Evolutionary conservation across 1,284 basidiomycete species (phyloP), one percentile per base, ranked within the genome.

Genomic region (Cutaneotrichosporon sp.): DNA sequence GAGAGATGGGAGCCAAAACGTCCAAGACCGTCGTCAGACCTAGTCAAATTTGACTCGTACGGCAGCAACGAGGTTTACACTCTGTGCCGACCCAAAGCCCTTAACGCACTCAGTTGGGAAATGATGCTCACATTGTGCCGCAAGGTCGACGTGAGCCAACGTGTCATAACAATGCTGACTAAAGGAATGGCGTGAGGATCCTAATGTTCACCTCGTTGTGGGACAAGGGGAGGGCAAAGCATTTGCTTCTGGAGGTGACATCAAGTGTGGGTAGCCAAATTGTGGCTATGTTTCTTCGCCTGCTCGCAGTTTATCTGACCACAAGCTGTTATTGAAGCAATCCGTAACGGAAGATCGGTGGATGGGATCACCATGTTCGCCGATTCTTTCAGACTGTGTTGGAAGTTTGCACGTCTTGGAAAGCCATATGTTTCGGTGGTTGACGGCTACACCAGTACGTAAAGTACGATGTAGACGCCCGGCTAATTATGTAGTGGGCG

Each of bases 311-410:
- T n/a, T n/a, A n/a, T n/a, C n/a, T n/a, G n/a, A n/a, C n/a, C n/a
- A n/a, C 13, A 35, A 53, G 52, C 46, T 4, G 52, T 53, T 9
- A 41, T 48, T 26, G 35, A 48, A 13, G 13, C 33, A 1, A 18
- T 21, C 20, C 35, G 46, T 21, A 12, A 33, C 18, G 35, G 13
- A n/a, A 8, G 38, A 22, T 22, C 38, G 8, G 52, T 83, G 48
- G 69, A 78, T 2, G 85, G 88, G 12, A 76, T 88, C 48, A 78
- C 83, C 17, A 96, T 89, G 75, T 96, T 97, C 79, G 83, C 84
- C 69, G 78, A 81, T 68, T 93, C 97, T 86, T 94, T 91, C 69
- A 85, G 88, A 65, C 77, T 91, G 63, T 88, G 96, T 77, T 88
- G 86, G 69, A 78, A 83, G 49, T 78, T 97, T 45, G 87, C 90